phyloP scores from a whole-genome alignment of 2,329 filamentous ascomycete species.

The Penicillium palitans region DNA sequence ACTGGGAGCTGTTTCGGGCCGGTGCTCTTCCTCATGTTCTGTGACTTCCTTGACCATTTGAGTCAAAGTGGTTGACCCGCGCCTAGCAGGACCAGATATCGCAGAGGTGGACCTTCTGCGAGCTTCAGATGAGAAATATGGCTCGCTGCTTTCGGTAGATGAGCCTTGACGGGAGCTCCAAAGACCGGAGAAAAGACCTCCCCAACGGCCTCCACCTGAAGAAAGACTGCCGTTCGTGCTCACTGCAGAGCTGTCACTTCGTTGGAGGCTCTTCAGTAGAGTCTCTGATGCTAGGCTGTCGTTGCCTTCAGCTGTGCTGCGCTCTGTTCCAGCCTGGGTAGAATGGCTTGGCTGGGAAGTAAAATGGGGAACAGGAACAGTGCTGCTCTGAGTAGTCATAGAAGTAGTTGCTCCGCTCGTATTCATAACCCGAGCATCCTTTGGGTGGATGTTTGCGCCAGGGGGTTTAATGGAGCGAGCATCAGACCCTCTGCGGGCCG shows the following conservation, averaged over 20 bases:
- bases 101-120: constrained; percentile 34
- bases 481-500: constrained; percentile 44
- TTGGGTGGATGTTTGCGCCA: constrained; percentile 48
- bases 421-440: constrained; percentile 47
- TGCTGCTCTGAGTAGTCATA: constrained; percentile 51
- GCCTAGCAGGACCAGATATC: constrained; percentile 26
- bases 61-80: constrained; percentile 30
- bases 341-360: constrained; percentile 41
- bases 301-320: constrained; percentile 29
- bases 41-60: constrained; percentile 39
- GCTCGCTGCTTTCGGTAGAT: constrained; percentile 42
- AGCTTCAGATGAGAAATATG: constrained; percentile 22
- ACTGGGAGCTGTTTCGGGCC: constrained; percentile 27
- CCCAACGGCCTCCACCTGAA: constrained; percentile 53
- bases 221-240: constrained; percentile 50
- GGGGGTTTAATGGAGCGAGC: constrained; percentile 46
- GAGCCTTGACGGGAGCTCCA: constrained; percentile 55
- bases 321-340: constrained; percentile 29
- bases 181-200: constrained; percentile 56
- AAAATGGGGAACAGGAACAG: constrained; percentile 57
- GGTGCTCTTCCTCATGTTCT: constrained; percentile 20
- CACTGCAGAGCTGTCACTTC: constrained; percentile 52
- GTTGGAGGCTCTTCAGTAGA: constrained; percentile 54
- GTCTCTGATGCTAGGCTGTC: constrained; percentile 56
- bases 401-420: constrained; percentile 54